phyloP scores from a whole-genome alignment of 192 early-diverging fungal species.

The Backusella morwellensis region DNA sequence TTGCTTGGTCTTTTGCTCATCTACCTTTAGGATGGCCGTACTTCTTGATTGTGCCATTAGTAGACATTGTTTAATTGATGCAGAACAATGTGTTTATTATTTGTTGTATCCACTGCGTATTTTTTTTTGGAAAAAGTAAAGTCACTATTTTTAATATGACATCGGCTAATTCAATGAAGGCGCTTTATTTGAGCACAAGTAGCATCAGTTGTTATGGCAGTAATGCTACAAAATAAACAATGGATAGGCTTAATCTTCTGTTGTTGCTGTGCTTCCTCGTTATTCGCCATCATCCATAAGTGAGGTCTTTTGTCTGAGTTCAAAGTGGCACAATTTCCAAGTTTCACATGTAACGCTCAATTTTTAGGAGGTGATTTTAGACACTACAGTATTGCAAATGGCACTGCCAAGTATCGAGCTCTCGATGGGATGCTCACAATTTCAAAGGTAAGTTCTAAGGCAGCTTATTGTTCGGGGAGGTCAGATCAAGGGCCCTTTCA shows the following conservation, averaged over 20 bases:
- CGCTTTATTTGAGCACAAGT: not conserved
- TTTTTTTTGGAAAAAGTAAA: not conserved
- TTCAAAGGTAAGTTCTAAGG: too few species aligned
- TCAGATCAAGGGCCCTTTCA: too few species aligned
- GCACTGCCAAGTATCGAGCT: too few species aligned
- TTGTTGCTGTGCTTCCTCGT: not conserved
- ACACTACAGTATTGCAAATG: too few species aligned
- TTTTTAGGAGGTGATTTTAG: too few species aligned
- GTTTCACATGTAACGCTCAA: not conserved
- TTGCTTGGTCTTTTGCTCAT: not conserved
- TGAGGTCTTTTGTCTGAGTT: not conserved
- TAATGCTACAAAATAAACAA: not conserved
- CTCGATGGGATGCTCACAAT: too few species aligned
- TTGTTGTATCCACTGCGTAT: not conserved
- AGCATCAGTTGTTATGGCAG: not conserved
- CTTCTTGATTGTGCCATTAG: not conserved
- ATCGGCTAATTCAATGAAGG: not conserved
- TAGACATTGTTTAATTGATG: not conserved
- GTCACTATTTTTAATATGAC: constrained; percentile 1
- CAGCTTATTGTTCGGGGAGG: too few species aligned
- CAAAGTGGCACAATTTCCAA: not conserved
- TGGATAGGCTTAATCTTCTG: not conserved
- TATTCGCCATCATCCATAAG: not conserved
- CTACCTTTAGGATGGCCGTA: not conserved
- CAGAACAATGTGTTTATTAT: not conserved